Percentiles rank a stretch among this genome's conserved stretches.
These are phyloP conservation scores for Nicotiana knightiana DNA, from an alignment of 257 asterid genomes.

Conservation along the genomic window DNA sequence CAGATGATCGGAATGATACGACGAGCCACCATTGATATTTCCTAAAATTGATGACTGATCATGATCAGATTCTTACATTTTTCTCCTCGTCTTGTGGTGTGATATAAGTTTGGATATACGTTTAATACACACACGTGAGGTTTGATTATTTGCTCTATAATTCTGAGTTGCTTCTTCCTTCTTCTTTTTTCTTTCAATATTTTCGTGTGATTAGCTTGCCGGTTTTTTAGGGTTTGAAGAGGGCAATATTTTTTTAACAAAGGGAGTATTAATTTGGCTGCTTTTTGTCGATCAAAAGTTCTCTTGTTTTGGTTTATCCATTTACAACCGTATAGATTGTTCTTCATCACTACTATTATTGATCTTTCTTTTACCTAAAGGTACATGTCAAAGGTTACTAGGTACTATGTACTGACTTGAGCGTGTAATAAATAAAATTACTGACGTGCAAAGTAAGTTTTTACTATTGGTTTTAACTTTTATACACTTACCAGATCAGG, in stretches of 20 bases:
- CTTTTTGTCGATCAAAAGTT: background rate
- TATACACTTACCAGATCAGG: no score
- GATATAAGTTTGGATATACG: conserved; percentile 22
- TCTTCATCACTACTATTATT: background rate
- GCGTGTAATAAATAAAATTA: background rate
- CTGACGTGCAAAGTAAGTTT: background rate
- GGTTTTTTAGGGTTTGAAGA: conserved; percentile 47
- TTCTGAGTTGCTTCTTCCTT: conserved; percentile 15
- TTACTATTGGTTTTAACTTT: no score
- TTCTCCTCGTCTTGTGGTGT: conserved; percentile 20
- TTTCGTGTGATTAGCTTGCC: conserved; percentile 42
- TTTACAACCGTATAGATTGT: background rate
- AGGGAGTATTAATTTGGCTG: background rate
- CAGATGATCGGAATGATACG: conserved; percentile 56
- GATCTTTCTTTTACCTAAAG: background rate
- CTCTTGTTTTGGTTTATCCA: no score
- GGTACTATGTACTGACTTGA: background rate
- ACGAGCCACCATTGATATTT: conserved; percentile 44
- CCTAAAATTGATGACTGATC: background rate
- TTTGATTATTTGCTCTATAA: conserved; percentile 27
- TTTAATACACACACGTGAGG: conserved; percentile 38
- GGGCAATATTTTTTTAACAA: conserved; percentile 13
- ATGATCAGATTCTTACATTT: conserved; percentile 15
- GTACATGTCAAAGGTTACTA: background rate
- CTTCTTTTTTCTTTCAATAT: background rate